These are phyloP conservation scores for Aureobasidium sp. DNA, from an alignment of 2,329 filamentous ascomycete species.

Conservation along the genomic window DNA sequence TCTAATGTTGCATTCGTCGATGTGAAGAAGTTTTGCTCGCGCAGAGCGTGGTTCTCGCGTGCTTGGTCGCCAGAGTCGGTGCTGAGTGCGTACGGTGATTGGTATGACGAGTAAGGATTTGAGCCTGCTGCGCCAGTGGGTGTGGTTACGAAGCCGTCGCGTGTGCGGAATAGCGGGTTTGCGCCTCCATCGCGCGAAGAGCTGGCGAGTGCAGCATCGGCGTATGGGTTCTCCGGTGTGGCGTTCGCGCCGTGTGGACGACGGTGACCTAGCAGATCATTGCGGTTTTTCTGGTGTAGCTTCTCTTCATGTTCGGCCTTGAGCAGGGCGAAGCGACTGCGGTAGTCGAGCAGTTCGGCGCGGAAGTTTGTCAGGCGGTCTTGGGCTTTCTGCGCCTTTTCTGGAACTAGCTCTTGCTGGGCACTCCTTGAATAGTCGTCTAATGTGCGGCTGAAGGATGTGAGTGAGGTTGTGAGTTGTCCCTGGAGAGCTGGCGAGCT, in stretches of 20 bases:
- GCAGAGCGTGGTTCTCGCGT: constrained; percentile 71
- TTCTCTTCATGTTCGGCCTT: constrained; percentile 68
- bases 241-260: constrained; percentile 63
- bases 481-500: constrained; percentile 57
- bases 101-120: constrained; percentile 32
- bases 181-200: constrained; percentile 20
- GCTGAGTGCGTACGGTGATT: constrained; percentile 26
- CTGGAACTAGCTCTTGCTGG: constrained; percentile 78
- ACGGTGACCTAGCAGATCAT: constrained; percentile 69
- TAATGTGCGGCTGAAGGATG: constrained; percentile 78
- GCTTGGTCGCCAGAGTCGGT: constrained; percentile 21
- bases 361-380: constrained; percentile 83
- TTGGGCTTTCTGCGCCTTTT: constrained; percentile 84
- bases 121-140: constrained; percentile 18
- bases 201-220: constrained; percentile 41
- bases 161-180: constrained; percentile 29
- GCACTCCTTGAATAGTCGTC: constrained; percentile 85
- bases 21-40: constrained; percentile 81
- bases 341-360: constrained; percentile 70
- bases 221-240: constrained; percentile 89
- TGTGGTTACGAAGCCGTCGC: constrained; percentile 22
- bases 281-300: constrained; percentile 43
- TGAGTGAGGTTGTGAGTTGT: constrained; percentile 69
- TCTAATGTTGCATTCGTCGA: constrained; percentile 79
- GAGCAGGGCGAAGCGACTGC: constrained; percentile 65